These are phyloP conservation scores for Rhizophora apiculata DNA, from an alignment of 345 rosid genomes.

Conservation along the genomic window DNA sequence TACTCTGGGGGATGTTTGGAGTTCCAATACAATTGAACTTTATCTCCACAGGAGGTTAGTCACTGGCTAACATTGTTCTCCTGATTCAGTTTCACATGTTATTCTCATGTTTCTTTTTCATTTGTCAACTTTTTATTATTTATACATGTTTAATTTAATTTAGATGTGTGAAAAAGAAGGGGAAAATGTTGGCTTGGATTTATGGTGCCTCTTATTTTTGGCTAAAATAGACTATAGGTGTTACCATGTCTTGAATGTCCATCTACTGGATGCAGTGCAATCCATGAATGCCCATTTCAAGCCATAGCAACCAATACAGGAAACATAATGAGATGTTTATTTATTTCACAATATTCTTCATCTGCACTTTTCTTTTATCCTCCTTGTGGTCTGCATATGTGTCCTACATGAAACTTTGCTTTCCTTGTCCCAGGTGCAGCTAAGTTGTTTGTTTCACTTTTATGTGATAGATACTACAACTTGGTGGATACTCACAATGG, in stretches of 20 bases:
- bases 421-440: neutral
- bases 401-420: neutral
- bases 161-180: too few relatives aligned
- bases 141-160: too few relatives aligned
- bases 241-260: too few relatives aligned
- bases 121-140: too few relatives aligned
- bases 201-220: too few relatives aligned
- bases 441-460: neutral
- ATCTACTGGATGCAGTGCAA: too few relatives aligned
- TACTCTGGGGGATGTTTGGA: slow-evolving; percentile 90
- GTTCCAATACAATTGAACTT: slow-evolving; percentile 88
- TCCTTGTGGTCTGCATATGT: neutral
- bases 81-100: neutral
- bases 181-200: too few relatives aligned
- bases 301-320: too few relatives aligned
- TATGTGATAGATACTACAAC: slow-evolving; percentile 61
- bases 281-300: too few relatives aligned
- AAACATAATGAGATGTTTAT: too few relatives aligned
- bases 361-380: neutral
- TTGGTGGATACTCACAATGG: slow-evolving; percentile 72
- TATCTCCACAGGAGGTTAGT: slow-evolving; percentile 78
- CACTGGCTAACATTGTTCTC: neutral
- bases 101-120: neutral
- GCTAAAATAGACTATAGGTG: too few relatives aligned
- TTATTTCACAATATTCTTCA: neutral